These are phyloP conservation scores for Microstegium vimineum DNA, from an alignment of 176 grass and related monocot genomes.

Conservation along the genomic window DNA sequence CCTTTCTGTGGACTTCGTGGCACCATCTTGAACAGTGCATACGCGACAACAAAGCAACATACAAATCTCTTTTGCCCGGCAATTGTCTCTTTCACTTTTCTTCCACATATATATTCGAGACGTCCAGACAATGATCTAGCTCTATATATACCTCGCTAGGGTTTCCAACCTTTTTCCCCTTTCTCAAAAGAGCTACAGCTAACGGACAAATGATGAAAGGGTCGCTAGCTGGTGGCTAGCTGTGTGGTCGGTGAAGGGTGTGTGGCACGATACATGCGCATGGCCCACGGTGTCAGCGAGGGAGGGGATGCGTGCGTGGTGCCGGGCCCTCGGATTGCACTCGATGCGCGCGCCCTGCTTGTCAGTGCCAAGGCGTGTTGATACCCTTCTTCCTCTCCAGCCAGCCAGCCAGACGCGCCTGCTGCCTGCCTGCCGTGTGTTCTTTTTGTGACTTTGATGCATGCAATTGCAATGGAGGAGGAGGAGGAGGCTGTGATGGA, in stretches of 20 bases:
- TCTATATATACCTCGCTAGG: background rate
- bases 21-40: no score
- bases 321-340: no score
- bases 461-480: background rate
- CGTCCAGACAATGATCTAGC: background rate
- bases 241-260: no score
- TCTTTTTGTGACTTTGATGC: conserved; percentile 31
- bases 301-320: no score
- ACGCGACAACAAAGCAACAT: conserved; percentile 18
- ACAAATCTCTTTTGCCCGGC: conserved; percentile 18
- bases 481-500: background rate
- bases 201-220: conserved; percentile 7
- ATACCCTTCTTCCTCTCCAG: no score
- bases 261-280: no score
- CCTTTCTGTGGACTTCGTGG: no score
- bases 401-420: no score
- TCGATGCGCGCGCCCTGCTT: no score
- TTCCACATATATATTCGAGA: background rate
- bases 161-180: background rate
- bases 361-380: background rate
- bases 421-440: background rate
- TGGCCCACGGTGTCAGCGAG: background rate
- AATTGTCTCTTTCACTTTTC: conserved; percentile 14
- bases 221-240: background rate
- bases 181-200: background rate